Percentiles rank a stretch among this genome's conserved stretches.
Evolutionary conservation across 169 alveolate species (phyloP).

Genomic region (Eimeria sp.): DNA sequence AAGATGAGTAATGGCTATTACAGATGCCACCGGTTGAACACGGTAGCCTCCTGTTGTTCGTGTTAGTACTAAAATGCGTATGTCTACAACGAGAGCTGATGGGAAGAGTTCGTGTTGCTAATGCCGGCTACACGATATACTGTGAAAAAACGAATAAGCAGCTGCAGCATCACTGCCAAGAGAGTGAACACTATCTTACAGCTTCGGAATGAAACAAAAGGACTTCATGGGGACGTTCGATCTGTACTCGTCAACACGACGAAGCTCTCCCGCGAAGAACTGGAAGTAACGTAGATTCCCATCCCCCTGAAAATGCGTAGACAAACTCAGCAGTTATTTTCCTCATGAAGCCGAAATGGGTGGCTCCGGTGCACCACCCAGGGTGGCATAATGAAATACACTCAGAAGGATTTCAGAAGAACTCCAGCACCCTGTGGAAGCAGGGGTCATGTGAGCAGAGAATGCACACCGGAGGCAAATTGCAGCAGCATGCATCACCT

Average conservation of each 20-base stretch:
- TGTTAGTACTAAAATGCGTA: background rate
- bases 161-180: background rate
- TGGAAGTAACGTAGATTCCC: slow-evolving; percentile 76
- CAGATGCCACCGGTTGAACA: background rate
- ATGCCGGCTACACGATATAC: background rate
- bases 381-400: background rate
- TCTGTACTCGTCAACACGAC: slow-evolving; percentile 72
- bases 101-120: background rate
- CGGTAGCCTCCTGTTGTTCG: background rate
- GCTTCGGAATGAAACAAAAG: slow-evolving; percentile 81
- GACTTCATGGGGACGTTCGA: slow-evolving; percentile 81
- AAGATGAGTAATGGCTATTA: background rate
- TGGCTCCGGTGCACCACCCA: background rate
- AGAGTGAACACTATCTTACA: slow-evolving; percentile 43
- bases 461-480: background rate
- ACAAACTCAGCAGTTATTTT: background rate
- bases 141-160: background rate
- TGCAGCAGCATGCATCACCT: background rate
- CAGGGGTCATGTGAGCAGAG: background rate
- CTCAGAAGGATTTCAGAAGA: background rate
- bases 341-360: background rate
- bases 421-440: background rate
- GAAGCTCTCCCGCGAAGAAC: slow-evolving; percentile 53
- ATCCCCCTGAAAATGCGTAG: slow-evolving; percentile 75
- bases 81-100: background rate